These are phyloP conservation scores for Symbiodinium natans DNA, from an alignment of 73 alveolate genomes.

Conservation along the genomic window DNA sequence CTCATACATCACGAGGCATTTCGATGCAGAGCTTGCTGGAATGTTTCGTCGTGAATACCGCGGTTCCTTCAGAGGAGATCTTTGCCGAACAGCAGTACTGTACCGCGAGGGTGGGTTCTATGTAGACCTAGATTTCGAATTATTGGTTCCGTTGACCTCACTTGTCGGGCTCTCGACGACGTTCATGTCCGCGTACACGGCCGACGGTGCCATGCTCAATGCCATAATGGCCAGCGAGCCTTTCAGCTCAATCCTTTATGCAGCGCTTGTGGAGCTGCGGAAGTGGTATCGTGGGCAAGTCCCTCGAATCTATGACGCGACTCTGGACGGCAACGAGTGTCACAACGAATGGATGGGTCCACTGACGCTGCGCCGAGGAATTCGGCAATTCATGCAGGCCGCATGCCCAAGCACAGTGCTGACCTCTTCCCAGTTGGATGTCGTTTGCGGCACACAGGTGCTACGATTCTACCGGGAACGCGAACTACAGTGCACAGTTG, in stretches of 20 bases:
- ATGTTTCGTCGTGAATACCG: slow-evolving; percentile 61
- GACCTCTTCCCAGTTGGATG: slow-evolving; percentile 11
- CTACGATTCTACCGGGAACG: slow-evolving; percentile 28
- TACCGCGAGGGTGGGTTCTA: slow-evolving; percentile 69
- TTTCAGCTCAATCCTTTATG: slow-evolving; percentile 36
- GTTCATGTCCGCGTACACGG: slow-evolving; percentile 43
- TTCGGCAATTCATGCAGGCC: slow-evolving; percentile 13
- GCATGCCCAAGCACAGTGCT: not conserved
- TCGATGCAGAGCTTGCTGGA: slow-evolving; percentile 59
- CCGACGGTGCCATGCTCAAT: slow-evolving; percentile 51
- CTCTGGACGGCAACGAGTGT: slow-evolving; percentile 2
- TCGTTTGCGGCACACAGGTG: slow-evolving; percentile 28
- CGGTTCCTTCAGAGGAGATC: slow-evolving; percentile 61
- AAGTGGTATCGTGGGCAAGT: slow-evolving; percentile 73
- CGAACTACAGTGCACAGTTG: slow-evolving; percentile 48
- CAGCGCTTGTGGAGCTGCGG: slow-evolving; percentile 44
- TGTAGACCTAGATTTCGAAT: slow-evolving; percentile 54
- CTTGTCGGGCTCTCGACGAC: slow-evolving; percentile 55
- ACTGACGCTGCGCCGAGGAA: slow-evolving; percentile 45
- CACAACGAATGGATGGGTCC: slow-evolving; percentile 44
- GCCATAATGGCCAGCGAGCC: slow-evolving; percentile 70
- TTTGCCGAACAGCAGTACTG: slow-evolving; percentile 55
- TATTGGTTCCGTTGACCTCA: slow-evolving; percentile 44
- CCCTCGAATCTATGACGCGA: slow-evolving; percentile 38
- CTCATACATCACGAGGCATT: slow-evolving; percentile 46